These are phyloP conservation scores for Penicillium canariense DNA, from an alignment of 495 filamentous ascomycete species.

Conservation along the genomic window DNA sequence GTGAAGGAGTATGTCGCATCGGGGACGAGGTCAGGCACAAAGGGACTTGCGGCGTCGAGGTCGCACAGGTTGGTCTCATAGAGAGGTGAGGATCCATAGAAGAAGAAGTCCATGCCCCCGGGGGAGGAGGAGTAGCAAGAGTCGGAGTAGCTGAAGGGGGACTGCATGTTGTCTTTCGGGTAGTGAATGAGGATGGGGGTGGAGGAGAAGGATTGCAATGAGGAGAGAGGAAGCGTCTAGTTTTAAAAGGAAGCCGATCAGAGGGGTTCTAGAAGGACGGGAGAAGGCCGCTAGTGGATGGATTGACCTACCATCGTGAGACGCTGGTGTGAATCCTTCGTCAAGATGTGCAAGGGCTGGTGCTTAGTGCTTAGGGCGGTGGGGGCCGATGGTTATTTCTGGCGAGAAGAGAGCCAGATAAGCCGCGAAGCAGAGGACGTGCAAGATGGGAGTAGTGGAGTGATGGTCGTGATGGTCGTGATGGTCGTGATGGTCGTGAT, in stretches of 20 bases:
- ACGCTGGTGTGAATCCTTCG: constrained; percentile 22
- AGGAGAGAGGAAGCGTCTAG: constrained; percentile 16
- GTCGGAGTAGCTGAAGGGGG: constrained; percentile 28
- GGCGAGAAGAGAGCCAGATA: neutral
- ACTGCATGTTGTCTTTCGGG: constrained; percentile 24
- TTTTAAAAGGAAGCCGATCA: constrained; percentile 11
- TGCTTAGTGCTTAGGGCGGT: neutral
- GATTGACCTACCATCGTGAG: constrained; percentile 24
- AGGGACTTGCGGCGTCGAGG: constrained; percentile 19
- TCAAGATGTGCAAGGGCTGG: constrained; percentile 5
- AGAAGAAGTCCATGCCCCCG: constrained; percentile 31
- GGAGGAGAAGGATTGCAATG: constrained; percentile 2
- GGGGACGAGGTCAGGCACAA: constrained; percentile 20
- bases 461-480: no score
- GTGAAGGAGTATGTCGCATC: constrained; percentile 24
- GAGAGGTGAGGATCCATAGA: constrained; percentile 21
- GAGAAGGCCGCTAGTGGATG: constrained; percentile 9
- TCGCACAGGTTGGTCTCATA: constrained; percentile 23
- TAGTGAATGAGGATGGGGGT: neutral
- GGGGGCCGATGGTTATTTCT: neutral
- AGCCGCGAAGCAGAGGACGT: neutral
- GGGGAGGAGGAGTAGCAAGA: constrained; percentile 30
- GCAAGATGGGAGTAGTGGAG: no score
- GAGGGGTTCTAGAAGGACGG: constrained; percentile 13
- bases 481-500: no score